phyloP scores from a whole-genome alignment of 1,284 basidiomycete species.

The Cryptococcus sp. region DNA sequence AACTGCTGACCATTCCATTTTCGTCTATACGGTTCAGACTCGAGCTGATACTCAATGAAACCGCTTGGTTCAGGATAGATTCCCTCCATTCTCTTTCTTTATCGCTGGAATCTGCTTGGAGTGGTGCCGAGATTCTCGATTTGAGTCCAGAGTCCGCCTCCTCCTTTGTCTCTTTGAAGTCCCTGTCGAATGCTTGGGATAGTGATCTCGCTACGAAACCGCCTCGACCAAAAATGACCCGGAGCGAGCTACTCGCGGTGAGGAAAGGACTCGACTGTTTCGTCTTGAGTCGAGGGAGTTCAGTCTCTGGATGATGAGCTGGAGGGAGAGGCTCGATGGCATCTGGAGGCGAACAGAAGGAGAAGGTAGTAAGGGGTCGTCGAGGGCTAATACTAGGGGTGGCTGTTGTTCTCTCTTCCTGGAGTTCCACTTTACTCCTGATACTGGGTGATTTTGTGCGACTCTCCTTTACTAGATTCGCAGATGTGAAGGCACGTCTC shows the following conservation, averaged over 20 bases:
- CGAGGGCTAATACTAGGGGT: not conserved
- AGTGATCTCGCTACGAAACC: slow-evolving; percentile 12
- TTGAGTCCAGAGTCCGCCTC: slow-evolving; percentile 1
- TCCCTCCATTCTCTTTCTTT: slow-evolving; percentile 2
- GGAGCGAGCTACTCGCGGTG: slow-evolving; percentile 9
- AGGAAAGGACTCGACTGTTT: slow-evolving; percentile 14
- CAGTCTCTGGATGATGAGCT: not conserved
- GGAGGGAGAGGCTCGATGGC: slow-evolving; percentile 24
- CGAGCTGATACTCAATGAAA: slow-evolving; percentile 3
- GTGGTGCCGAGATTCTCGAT: slow-evolving; percentile 1
- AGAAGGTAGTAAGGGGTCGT: slow-evolving; percentile 11
- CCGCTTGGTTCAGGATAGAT: slow-evolving; percentile 4
- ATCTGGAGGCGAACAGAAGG: slow-evolving; percentile 21
- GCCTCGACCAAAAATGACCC: slow-evolving; percentile 13
- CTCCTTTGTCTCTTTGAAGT: not conserved
- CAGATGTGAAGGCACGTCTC: slow-evolving; percentile 11
- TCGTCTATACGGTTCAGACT: not conserved
- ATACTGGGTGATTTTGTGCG: too few relatives aligned
- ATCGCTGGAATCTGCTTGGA: not conserved
- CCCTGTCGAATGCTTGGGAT: slow-evolving; percentile 14
- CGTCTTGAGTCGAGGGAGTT: slow-evolving; percentile 2
- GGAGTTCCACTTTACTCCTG: not conserved
- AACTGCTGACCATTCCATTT: not conserved
- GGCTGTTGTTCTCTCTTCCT: not conserved
- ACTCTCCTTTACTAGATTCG: not conserved